Conservation (phyloP, 805 yeast genomes). For the Candida loeiensis region DNA sequence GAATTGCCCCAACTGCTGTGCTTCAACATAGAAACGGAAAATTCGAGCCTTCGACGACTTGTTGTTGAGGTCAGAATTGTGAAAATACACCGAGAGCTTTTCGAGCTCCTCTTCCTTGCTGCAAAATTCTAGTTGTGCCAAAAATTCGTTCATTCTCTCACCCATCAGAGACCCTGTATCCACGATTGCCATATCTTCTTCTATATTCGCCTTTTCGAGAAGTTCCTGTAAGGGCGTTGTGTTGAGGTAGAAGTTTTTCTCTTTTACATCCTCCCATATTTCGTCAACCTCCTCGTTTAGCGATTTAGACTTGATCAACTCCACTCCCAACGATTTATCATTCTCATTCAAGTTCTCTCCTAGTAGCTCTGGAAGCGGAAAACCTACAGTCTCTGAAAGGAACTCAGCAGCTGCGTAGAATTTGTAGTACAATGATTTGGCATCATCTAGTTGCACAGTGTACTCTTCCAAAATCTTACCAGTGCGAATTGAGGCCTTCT, state of each 20-base stretch:
- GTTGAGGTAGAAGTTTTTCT: slow-evolving; percentile 59
- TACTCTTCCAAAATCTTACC: slow-evolving; percentile 54
- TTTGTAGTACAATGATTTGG: slow-evolving; percentile 38
- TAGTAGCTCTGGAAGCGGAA: slow-evolving; percentile 16
- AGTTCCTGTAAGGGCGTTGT: neutral
- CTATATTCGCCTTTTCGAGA: neutral
- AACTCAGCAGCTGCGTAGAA: slow-evolving; percentile 41
- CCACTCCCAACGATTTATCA: slow-evolving; percentile 15
- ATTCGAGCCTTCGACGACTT: slow-evolving; percentile 69
- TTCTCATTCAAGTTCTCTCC: neutral
- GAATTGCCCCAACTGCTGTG: slow-evolving; percentile 43
- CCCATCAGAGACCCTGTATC: slow-evolving; percentile 22
- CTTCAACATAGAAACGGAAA: slow-evolving; percentile 50
- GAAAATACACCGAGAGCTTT: slow-evolving; percentile 35
- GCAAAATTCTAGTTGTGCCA: slow-evolving; percentile 41
- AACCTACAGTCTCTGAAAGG: slow-evolving; percentile 40
- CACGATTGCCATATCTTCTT: slow-evolving; percentile 6
- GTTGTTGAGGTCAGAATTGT: slow-evolving; percentile 54
- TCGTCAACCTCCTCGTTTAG: slow-evolving; percentile 23
- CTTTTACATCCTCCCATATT: slow-evolving; percentile 65
- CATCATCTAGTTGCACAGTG: slow-evolving; percentile 30
- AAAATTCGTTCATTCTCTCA: slow-evolving; percentile 41
- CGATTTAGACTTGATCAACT: slow-evolving; percentile 20
- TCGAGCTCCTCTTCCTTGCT: slow-evolving; percentile 47
- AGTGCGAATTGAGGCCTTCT: slow-evolving; percentile 58